Evolutionary conservation across 2,329 filamentous ascomycete genomes (phyloP).

Genomic region (Blastomyces emzantsi): DNA sequence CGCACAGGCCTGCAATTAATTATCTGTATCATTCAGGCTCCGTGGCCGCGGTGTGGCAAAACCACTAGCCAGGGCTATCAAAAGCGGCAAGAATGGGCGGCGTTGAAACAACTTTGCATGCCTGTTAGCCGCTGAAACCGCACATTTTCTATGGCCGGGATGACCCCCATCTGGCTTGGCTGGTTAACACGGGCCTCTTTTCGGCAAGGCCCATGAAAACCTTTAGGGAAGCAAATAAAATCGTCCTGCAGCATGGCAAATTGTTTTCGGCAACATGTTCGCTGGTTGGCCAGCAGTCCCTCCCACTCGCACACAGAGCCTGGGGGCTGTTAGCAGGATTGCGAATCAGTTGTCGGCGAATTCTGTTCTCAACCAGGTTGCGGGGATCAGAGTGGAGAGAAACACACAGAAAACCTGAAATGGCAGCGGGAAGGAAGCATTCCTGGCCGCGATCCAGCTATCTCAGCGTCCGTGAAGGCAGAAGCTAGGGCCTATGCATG

Average conservation of each 20-base stretch:
- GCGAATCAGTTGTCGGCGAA: not conserved
- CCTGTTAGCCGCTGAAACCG: not conserved
- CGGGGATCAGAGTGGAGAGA: conserved; percentile 3
- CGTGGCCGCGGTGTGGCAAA: not conserved
- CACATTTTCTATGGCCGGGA: not conserved
- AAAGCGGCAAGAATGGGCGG: not conserved
- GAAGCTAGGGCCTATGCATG: not conserved
- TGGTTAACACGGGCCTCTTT: not conserved
- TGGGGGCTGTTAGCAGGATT: not conserved
- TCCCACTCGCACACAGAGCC: not conserved
- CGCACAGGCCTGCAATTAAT: too few species aligned
- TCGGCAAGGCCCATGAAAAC: not conserved
- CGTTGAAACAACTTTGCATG: not conserved
- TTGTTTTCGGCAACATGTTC: not conserved
- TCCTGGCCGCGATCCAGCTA: not conserved
- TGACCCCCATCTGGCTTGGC: not conserved
- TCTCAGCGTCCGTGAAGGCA: not conserved
- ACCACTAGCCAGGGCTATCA: not conserved
- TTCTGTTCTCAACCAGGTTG: conserved; percentile 2
- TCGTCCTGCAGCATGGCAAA: not conserved
- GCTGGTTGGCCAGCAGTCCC: not conserved
- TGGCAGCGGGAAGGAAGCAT: not conserved
- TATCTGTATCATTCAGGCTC: too few species aligned
- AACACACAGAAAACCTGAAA: not conserved
- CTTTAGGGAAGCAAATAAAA: not conserved